phyloP scores from a whole-genome alignment of 179 eudicot genomes.

The Camellia oleifera region DNA sequence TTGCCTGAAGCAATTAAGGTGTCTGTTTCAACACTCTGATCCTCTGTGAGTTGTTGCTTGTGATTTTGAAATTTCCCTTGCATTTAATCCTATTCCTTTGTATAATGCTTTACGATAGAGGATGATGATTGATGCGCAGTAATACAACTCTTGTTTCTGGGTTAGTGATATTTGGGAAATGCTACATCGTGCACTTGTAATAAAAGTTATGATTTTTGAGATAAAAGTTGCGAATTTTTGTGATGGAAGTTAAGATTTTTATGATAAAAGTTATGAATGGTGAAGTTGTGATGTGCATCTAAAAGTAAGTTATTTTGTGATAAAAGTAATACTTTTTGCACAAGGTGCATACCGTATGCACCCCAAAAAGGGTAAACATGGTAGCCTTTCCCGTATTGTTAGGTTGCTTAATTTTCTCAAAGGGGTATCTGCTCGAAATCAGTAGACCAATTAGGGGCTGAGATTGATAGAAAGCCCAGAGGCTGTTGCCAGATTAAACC shows the following conservation, averaged over 20 bases:
- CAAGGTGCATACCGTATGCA: too few relatives aligned
- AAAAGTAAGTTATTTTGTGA: too few relatives aligned
- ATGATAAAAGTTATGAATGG: too few relatives aligned
- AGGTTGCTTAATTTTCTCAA: not conserved
- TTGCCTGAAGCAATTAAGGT: slow-evolving; percentile 94
- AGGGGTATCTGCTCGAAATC: not conserved
- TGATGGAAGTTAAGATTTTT: too few relatives aligned
- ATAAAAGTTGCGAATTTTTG: too few relatives aligned
- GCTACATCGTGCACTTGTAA: not conserved
- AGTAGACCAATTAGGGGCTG: not conserved
- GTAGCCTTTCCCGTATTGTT: not conserved
- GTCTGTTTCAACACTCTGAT: slow-evolving; percentile 11
- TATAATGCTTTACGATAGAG: not conserved
- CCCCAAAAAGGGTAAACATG: too few relatives aligned
- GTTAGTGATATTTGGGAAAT: not conserved
- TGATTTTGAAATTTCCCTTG: not conserved
- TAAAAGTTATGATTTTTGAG: too few relatives aligned
- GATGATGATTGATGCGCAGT: not conserved
- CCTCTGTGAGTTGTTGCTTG: slow-evolving; percentile 2
- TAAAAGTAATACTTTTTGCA: too few relatives aligned
- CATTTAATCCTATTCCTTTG: not conserved
- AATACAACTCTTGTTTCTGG: not conserved
- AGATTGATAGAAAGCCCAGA: not conserved
- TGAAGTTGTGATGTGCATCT: too few relatives aligned
- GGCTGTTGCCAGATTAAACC: too few relatives aligned